Percentiles rank a stretch among this genome's conserved stretches.
Conservation (phyloP, 495 filamentous ascomycete genomes). For the Penicillium argentinense region DNA sequence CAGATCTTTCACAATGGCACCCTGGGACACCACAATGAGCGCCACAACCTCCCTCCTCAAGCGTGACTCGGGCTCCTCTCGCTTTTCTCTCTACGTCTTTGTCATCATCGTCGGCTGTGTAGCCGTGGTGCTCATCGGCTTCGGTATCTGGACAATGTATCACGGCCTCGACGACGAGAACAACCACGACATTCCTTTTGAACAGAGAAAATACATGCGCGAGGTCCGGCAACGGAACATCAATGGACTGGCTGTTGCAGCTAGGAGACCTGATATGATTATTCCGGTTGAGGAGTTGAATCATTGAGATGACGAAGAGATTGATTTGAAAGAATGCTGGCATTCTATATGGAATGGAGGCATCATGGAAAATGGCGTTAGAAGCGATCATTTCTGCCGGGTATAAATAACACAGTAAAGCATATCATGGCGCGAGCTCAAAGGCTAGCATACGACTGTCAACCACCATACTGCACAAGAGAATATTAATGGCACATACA, state of each 20-base stretch:
- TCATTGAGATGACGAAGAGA: slow-evolving; percentile 3
- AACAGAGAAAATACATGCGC: slow-evolving; percentile 31
- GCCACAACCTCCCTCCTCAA: slow-evolving; percentile 11
- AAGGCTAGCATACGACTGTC: no score
- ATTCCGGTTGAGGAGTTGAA: slow-evolving; percentile 19
- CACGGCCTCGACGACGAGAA: slow-evolving; percentile 13
- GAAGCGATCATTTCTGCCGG: no score
- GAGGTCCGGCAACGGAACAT: slow-evolving; percentile 25
- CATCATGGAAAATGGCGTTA: no score
- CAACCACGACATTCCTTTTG: slow-evolving; percentile 11
- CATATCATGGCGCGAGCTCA: no score
- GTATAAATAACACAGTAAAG: no score
- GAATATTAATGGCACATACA: no score
- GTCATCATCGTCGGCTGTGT: slow-evolving; percentile 28
- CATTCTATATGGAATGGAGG: no score
- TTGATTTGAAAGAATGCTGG: neutral
- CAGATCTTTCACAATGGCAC: no score
- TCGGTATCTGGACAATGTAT: slow-evolving; percentile 24
- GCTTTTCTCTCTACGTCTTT: slow-evolving; percentile 29
- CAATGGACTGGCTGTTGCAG: slow-evolving; percentile 17
- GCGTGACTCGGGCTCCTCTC: slow-evolving; percentile 5
- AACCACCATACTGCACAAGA: no score
- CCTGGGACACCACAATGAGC: slow-evolving; percentile 7
- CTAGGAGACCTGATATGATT: slow-evolving; percentile 26
- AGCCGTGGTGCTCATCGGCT: slow-evolving; percentile 21